phyloP scores from a whole-genome alignment of 306 rosid species.

The Lathyrus sativus region DNA sequence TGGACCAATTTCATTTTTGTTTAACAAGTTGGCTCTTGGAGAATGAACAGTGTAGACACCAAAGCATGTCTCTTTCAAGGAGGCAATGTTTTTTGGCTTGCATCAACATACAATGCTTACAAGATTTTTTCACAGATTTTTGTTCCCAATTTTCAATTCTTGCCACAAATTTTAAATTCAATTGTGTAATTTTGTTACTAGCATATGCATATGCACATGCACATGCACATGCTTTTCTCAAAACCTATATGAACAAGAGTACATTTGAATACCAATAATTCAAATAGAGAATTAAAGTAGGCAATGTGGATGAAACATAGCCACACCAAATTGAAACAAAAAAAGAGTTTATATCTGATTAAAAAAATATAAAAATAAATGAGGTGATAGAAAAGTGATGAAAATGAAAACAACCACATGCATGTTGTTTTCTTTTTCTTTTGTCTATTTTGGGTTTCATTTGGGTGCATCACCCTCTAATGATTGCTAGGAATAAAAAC shows the following conservation, averaged over 20 bases:
- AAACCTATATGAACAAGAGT: slow-evolving; percentile 9
- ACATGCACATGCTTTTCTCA: slow-evolving; percentile 28
- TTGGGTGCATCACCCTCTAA: slow-evolving; percentile 69
- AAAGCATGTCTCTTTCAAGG: slow-evolving; percentile 61
- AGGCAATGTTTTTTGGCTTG: slow-evolving; percentile 66
- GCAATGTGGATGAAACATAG: slow-evolving; percentile 66
- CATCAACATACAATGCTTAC: slow-evolving; percentile 43
- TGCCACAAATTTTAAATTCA: slow-evolving; percentile 19
- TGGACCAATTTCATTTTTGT: slow-evolving; percentile 39
- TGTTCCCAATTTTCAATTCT: slow-evolving; percentile 34
- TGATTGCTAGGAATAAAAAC: slow-evolving; percentile 68
- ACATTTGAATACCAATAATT: slow-evolving; percentile 37
- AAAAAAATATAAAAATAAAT: slow-evolving; percentile 29
- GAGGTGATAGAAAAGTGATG: slow-evolving; percentile 55
- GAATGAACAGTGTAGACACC: slow-evolving; percentile 43
- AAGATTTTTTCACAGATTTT: slow-evolving; percentile 48
- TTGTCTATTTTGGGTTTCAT: slow-evolving; percentile 43
- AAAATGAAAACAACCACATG: slow-evolving; percentile 74
- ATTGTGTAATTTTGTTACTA: background rate
- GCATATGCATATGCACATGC: no score
- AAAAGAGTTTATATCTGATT: background rate
- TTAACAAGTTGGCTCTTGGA: slow-evolving; percentile 27
- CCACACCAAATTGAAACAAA: slow-evolving; percentile 50
- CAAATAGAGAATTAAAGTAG: slow-evolving; percentile 25
- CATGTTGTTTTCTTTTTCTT: slow-evolving; percentile 11